A percentile compares a stretch with the other conserved stretches of the same genome.
These are phyloP conservation scores for Debaryomycetaceae sp. DNA, from an alignment of 1,139 yeast species.

Conservation along the genomic window DNA sequence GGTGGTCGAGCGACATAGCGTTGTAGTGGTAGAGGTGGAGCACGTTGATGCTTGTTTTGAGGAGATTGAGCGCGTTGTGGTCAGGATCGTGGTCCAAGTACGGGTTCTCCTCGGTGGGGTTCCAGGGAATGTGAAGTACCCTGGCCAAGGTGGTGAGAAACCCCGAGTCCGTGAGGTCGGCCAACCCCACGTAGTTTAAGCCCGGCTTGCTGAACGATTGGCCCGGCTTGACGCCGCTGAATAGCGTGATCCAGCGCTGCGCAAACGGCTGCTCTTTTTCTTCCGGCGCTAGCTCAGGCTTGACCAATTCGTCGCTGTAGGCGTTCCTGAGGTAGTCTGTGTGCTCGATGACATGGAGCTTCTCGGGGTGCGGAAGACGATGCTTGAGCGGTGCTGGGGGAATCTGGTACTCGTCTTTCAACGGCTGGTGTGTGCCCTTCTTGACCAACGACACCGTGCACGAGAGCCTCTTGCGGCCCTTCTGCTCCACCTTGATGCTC, in stretches of 20 bases:
- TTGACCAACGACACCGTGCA: conserved; percentile 28
- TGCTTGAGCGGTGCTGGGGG: conserved; percentile 2
- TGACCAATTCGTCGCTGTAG: conserved; percentile 34
- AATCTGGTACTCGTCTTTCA: conserved; percentile 3
- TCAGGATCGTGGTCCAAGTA: conserved; percentile 30
- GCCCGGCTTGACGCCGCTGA: conserved; percentile 31
- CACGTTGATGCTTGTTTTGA: conserved; percentile 34
- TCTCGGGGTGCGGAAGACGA: conserved; percentile 28
- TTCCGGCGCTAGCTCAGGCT: conserved; percentile 31
- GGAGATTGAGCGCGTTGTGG: conserved; percentile 30
- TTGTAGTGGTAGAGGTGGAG: conserved; percentile 43
- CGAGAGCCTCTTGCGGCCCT: conserved; percentile 24
- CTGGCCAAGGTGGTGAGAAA: conserved; percentile 43
- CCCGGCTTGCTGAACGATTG: conserved; percentile 27
- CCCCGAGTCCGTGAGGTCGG: conserved; percentile 39
- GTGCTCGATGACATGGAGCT: conserved; percentile 29
- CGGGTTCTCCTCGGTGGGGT: conserved; percentile 34
- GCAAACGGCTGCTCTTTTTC: conserved; percentile 29
- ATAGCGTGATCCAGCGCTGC: conserved; percentile 42
- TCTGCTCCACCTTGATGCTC: conserved; percentile 27
- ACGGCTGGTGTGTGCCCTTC: conserved; percentile 10
- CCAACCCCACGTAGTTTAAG: conserved; percentile 37
- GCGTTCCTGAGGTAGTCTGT: conserved; percentile 42
- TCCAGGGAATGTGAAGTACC: conserved; percentile 43
- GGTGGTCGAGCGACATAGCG: conserved; percentile 49